phyloP scores from a whole-genome alignment of 1,284 basidiomycete genomes.

The Hymenochaete sp. region DNA sequence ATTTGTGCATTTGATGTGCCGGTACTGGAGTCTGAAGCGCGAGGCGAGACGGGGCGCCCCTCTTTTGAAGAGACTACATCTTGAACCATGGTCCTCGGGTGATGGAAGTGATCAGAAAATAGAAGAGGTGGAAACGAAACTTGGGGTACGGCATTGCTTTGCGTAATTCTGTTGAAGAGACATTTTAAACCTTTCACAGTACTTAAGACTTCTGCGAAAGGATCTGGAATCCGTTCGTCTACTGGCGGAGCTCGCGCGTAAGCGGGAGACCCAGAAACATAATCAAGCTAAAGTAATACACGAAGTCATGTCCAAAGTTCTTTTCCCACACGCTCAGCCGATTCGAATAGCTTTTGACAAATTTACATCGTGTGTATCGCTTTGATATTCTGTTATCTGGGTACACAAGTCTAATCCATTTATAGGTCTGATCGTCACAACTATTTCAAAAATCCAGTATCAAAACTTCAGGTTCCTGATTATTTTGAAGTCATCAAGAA shows the following conservation, averaged over 20 bases:
- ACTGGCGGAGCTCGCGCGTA: slow-evolving; percentile 65
- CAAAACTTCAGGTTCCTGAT: slow-evolving; percentile 73
- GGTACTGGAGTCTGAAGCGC: slow-evolving; percentile 96
- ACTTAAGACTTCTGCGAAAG: slow-evolving; percentile 60
- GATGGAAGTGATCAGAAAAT: slow-evolving; percentile 57
- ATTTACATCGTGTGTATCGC: slow-evolving; percentile 55
- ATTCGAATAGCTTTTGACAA: slow-evolving; percentile 64
- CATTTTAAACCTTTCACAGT: slow-evolving; percentile 36
- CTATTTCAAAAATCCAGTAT: slow-evolving; percentile 80
- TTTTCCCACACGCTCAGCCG: slow-evolving; percentile 60
- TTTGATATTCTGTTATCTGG: slow-evolving; percentile 4
- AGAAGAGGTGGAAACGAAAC: slow-evolving; percentile 77
- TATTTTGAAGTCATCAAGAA: slow-evolving; percentile 83
- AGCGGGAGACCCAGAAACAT: slow-evolving; percentile 81
- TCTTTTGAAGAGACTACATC: slow-evolving; percentile 84
- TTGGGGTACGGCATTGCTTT: slow-evolving; percentile 49
- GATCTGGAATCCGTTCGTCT: slow-evolving; percentile 74
- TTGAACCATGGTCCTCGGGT: slow-evolving; percentile 95
- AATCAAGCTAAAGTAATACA: slow-evolving; percentile 66
- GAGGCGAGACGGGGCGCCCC: slow-evolving; percentile 92
- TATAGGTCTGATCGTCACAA: slow-evolving; percentile 65
- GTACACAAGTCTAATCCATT: slow-evolving; percentile 9
- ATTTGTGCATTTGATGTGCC: slow-evolving; percentile 73
- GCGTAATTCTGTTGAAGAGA: not conserved
- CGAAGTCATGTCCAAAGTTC: slow-evolving; percentile 49